Evolutionary conservation across 805 yeast species (phyloP), one percentile per base, ranked within the genome.

Genomic region (Metschnikowia arizonensis): DNA sequence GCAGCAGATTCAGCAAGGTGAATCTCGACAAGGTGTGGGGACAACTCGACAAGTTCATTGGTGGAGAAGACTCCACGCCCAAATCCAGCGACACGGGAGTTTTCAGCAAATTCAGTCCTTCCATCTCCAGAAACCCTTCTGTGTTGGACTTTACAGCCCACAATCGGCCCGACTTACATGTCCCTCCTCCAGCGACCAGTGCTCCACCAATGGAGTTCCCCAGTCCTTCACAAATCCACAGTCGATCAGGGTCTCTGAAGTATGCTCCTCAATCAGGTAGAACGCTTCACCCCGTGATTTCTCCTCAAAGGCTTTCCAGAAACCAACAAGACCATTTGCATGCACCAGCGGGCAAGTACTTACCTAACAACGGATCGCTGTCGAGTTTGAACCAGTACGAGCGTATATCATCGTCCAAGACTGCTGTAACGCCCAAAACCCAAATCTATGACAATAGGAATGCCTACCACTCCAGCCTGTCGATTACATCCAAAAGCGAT

Each of bases 21-120:
- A 82, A 79, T 53, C 70, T 88, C 42, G 95, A 89, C 54, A 84
- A 80, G 59, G 83, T 88, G 44, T 88, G 96, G 96, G 91, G 93
- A 9, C 90, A 85, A 34, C 64, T 88, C 36, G 96, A 88, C 61
- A 88, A 88, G 60, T 89, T 91, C 47, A 83, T 95, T 32, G 97
- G 96, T 1, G 97, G 91, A 39, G 95, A 85, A 29, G 69, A 72
- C 23, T 55, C 66, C 0, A 63, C 66, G 5, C 54, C 65, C 4
- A 68, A 66, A 36, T 59, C 62, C 11, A 65, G 65, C 21, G 72
- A 73, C 1, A 74, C 69, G 31, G 85, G 84, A 9, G 80, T 82
- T 0, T 84, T 85, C 62, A 82, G 87, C 42, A 83, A 81, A 46
- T 83, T 81, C 60, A 81, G 85, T 31, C 89, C 90, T 1, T 68